Percentiles rank a stretch among this genome's conserved stretches.
These are phyloP conservation scores for Botrytis porri DNA, from an alignment of 2,329 filamentous ascomycete genomes.

Conservation along the genomic window DNA sequence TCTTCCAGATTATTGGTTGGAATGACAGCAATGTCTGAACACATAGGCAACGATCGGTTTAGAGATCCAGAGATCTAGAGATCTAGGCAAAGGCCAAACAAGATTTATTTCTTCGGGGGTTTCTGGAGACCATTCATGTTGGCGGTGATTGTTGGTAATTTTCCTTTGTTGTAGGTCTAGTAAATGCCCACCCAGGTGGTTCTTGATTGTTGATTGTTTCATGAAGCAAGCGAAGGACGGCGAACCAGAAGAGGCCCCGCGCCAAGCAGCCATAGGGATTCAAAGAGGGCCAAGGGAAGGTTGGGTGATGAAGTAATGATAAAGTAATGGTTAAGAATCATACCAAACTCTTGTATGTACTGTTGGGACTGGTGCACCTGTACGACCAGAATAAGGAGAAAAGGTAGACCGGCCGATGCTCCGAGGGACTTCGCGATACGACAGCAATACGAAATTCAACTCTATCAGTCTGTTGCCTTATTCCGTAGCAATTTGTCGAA, in stretches of 20 bases:
- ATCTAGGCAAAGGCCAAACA: not conserved
- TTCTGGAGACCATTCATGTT: not conserved
- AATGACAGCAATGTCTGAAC: not conserved
- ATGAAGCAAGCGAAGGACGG: not conserved
- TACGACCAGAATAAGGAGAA: constrained; percentile 5
- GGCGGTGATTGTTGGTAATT: not conserved
- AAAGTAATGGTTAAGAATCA: not conserved
- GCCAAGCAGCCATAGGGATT: not conserved
- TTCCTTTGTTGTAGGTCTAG: not conserved
- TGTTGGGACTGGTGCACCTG: not conserved
- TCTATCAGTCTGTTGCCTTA: not conserved
- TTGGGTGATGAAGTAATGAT: constrained; percentile 6
- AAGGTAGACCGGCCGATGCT: not conserved
- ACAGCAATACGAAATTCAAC: not conserved
- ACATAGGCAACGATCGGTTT: not conserved
- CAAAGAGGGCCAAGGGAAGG: not conserved
- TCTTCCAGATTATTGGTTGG: not conserved
- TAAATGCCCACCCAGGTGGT: too few species aligned
- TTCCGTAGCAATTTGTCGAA: not conserved
- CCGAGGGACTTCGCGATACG: not conserved
- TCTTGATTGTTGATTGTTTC: not conserved
- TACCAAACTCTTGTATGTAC: not conserved
- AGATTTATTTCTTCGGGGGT: too few species aligned
- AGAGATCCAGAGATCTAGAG: too few species aligned
- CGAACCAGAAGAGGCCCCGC: not conserved